Conservation (phyloP, 345 rosid genomes). For the Eucalyptus guilfoylei region DNA sequence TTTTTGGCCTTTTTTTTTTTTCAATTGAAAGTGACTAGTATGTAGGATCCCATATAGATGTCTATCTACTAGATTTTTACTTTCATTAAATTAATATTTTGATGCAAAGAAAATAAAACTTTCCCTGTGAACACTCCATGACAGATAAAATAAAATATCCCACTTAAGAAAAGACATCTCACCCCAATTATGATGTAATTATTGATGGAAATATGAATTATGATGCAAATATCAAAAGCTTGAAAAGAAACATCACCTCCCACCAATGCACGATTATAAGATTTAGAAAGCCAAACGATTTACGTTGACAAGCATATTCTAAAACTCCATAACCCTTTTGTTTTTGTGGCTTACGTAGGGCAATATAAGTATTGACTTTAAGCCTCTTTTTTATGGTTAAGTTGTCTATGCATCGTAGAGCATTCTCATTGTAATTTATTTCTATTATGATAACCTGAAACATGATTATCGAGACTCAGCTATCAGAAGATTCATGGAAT, state of each 20-base stretch:
- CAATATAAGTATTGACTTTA: neutral
- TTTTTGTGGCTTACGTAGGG: neutral
- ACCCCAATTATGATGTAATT: neutral
- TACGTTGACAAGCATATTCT: neutral
- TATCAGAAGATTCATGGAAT: neutral
- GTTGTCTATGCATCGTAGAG: neutral
- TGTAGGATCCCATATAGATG: neutral
- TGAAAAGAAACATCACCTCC: neutral
- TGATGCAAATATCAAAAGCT: neutral
- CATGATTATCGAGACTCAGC: fast-evolving
- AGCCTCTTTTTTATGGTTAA: neutral
- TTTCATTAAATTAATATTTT: neutral
- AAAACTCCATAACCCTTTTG: neutral
- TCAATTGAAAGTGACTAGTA: neutral
- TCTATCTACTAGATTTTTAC: neutral
- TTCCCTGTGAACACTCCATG: neutral
- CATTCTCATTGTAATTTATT: neutral
- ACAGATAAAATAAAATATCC: neutral
- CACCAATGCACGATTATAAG: neutral
- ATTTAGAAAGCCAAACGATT: neutral
- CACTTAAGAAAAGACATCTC: neutral
- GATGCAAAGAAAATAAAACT: neutral
- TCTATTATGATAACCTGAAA: neutral
- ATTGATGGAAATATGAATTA: neutral
- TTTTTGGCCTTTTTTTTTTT: neutral